Base-by-base conservation (phyloP, 2,329 filamentous ascomycete genomes). In the Fusarium sambucinum region DNA sequence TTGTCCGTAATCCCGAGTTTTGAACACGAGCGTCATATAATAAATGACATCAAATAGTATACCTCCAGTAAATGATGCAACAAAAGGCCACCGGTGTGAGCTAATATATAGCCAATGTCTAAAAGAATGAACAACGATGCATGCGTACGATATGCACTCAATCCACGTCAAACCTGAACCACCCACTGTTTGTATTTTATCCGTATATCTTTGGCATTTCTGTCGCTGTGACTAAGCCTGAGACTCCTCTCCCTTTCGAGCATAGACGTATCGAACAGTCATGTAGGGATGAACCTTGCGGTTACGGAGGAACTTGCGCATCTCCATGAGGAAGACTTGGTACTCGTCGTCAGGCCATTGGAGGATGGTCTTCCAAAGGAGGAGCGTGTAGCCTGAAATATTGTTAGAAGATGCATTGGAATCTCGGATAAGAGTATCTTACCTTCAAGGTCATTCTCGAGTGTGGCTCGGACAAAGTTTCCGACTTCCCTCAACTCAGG, bases 391-490 rank as follows among this genome's bases (percentile, higher is more conserved):
- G 2, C 70, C 70, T 72, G 13, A 1, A 5, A 5, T 6, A 0
- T 6, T 12, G 29, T 59, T 5, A 58, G n/a, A 8, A 11, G 11
- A n/a, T 12, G 0, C 2, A 2, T 16, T 10, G 5, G 16, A 6
- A 6, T 1, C 0, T 8, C 1, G 0, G 3, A 2, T 0, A 13
- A 4, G 3, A 13, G 2, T 9, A 3, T 27, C 19, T 21, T 54
- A 56, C 70, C 70, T 51, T 73, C 70, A 4, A 73, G 44, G 27
- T 73, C 70, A 14, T 73, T 73, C 25, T 73, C 70, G 3, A 73
- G 60, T 3, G 70, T 73, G 2, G 70, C 41, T 4, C 53, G 59
- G 25, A 73, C 68, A 19, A 59, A 72, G 25, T 59, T 70, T 14
- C 70, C 70, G 3, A 73, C 71, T n/a, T 51, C 45, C 10, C 41